These are phyloP conservation scores for Lumnitzera littorea DNA, from an alignment of 345 rosid species.

Conservation along the genomic window DNA sequence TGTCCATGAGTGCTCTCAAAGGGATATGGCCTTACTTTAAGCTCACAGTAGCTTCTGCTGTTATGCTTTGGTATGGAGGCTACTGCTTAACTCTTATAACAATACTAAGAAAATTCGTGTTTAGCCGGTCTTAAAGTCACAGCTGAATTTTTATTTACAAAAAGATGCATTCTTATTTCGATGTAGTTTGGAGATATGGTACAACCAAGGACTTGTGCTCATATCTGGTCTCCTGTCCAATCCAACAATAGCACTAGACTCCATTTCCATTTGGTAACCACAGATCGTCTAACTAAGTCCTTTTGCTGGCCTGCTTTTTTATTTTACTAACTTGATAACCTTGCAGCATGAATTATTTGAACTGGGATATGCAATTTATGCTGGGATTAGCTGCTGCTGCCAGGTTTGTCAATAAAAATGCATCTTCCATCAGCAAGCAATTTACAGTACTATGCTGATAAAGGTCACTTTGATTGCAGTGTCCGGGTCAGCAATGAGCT, in stretches of 20 bases:
- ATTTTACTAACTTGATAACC: background rate
- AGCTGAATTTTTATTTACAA: background rate
- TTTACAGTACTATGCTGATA: no score
- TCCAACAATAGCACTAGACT: constrained; percentile 72
- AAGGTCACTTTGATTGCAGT: constrained; percentile 20
- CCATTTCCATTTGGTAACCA: constrained; percentile 77
- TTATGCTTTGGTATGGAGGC: constrained; percentile 69
- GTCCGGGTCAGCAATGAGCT: constrained; percentile 87
- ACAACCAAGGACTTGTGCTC: constrained; percentile 85
- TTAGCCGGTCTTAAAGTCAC: background rate
- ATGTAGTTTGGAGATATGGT: constrained; percentile 93
- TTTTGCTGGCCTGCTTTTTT: background rate
- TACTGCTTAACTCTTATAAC: no score
- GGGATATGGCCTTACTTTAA: constrained; percentile 96
- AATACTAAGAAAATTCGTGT: background rate
- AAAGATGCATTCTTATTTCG: background rate
- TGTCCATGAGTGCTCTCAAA: constrained; percentile 46
- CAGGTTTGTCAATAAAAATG: constrained; percentile 36
- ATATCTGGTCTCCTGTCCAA: constrained; percentile 72
- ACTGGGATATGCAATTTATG: constrained; percentile 90
- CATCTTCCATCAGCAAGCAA: no score
- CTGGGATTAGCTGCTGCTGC: constrained; percentile 77
- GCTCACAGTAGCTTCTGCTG: constrained; percentile 79
- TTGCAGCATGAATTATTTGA: constrained; percentile 76
- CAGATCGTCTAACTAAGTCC: background rate